Base-by-base conservation (phyloP, 179 eudicot genomes). In the Gypsophila paniculata region DNA sequence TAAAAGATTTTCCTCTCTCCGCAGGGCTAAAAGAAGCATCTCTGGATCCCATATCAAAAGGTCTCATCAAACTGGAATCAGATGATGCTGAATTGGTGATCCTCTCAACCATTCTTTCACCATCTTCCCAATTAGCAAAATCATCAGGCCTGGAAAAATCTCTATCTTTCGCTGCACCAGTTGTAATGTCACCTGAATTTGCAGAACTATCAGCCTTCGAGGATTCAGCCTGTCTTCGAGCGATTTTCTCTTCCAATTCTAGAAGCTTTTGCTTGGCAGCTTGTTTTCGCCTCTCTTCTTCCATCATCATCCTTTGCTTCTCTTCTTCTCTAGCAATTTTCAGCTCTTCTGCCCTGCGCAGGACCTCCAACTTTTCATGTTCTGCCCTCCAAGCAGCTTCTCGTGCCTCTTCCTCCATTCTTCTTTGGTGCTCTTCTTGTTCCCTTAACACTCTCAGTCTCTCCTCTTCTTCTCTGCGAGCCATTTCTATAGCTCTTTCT, bases 241-340 rank as follows among this genome's bases (percentile, higher is more conserved):
- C 97, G 53, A 94, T 94, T 75, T 46, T 92, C 74, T 88, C 93
- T 76, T 94, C 97, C 81, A 94, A 78, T 72, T 94, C 99, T 67
- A 86, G 75, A 76, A 94, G 97, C 80, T 92, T 95, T 76, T 88
- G 96, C 78, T 83, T 92, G 13, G 99, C 99, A 75, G 96, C 96
- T 74, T 95, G 90, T 77, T 89, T 87, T 82, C 99, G 85, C 82
- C 99, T 86, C 84, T 95, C 96, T 77, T 95, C 99, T 83, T 95
- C 99, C 86, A 88, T 60, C 65, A 78, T 18, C 32, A 86, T 66
- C 75, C 91, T 85, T 73, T 74, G 86, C 77, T 81, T 95, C 84
- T 92, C 99, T 72, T 92, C 90, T 80, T 95, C 99, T 79, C 93
- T 86, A 25, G 91, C 91, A 67, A 87, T 75, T 77, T 69, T 92